phyloP scores from a whole-genome alignment of 75 land plant genomes.

The Pinus taeda region DNA sequence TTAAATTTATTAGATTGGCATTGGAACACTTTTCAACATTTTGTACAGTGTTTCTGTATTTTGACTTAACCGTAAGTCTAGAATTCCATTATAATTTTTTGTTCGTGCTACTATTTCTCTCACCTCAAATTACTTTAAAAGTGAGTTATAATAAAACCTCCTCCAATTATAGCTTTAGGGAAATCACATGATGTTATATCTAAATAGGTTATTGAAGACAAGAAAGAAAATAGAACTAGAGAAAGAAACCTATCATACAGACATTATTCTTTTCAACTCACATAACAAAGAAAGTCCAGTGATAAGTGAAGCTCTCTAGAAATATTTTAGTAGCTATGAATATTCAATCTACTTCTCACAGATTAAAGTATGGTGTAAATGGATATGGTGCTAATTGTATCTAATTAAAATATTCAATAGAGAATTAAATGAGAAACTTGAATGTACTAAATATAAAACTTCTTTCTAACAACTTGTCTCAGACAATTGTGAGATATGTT shows the following conservation, averaged over 20 bases:
- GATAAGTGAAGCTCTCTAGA: background rate
- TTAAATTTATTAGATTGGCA: constrained; percentile 45
- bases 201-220: constrained; percentile 13
- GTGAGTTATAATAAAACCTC: background rate
- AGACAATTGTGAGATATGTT: too few species aligned
- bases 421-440: too few species aligned
- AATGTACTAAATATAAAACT: too few species aligned
- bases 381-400: too few species aligned
- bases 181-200: constrained; percentile 33
- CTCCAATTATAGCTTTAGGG: constrained; percentile 10
- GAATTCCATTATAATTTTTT: too few species aligned
- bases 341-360: too few species aligned
- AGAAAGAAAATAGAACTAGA: constrained; percentile 14
- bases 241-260: constrained; percentile 1
- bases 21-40: constrained; percentile 48
- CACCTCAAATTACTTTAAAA: background rate
- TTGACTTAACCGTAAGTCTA: constrained; percentile 38
- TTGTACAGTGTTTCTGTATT: constrained; percentile 31
- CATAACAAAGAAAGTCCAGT: constrained; percentile 32
- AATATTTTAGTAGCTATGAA: too few species aligned
- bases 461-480: too few species aligned
- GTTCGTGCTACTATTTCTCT: background rate
- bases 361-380: too few species aligned
- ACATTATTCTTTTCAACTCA: constrained; percentile 11
- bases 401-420: too few species aligned